Conservation (phyloP, 352 stramenopile genomes). For the Phytopythium boreale region DNA sequence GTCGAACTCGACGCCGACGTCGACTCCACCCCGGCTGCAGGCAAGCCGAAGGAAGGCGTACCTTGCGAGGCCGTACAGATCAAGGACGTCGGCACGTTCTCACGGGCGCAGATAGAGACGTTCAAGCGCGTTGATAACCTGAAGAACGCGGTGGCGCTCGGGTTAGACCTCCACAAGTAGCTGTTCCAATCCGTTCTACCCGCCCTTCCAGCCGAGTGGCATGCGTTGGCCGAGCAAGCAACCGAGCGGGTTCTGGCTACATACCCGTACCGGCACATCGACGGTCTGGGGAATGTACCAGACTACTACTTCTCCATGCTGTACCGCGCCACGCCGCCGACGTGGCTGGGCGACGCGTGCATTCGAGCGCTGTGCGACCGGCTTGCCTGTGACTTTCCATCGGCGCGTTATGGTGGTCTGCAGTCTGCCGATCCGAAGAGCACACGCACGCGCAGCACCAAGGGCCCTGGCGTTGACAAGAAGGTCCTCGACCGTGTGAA, state of each 20-base stretch:
- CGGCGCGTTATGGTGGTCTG: background rate
- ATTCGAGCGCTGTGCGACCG: background rate
- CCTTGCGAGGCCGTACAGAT: background rate
- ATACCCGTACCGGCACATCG: background rate
- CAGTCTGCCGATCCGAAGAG: background rate
- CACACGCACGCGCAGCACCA: background rate
- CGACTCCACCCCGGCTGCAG: no score
- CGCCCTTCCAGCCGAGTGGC: background rate
- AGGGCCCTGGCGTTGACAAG: no score
- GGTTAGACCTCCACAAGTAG: slow-evolving; percentile 7
- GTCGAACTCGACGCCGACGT: no score
- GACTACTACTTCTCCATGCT: background rate
- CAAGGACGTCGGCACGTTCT: slow-evolving; percentile 3
- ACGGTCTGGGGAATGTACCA: background rate
- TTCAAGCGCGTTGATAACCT: slow-evolving; percentile 2
- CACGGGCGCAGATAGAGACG: background rate
- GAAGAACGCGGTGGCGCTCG: background rate
- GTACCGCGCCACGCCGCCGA: background rate
- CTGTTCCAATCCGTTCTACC: background rate
- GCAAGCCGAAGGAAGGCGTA: background rate
- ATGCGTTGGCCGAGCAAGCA: background rate
- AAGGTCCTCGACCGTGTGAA: no score
- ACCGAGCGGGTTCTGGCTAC: background rate
- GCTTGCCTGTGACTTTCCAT: background rate
- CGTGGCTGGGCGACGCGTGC: background rate